These are phyloP conservation scores for Myxozyma sirexii DNA, from an alignment of 805 yeast species.

Conservation along the genomic window DNA sequence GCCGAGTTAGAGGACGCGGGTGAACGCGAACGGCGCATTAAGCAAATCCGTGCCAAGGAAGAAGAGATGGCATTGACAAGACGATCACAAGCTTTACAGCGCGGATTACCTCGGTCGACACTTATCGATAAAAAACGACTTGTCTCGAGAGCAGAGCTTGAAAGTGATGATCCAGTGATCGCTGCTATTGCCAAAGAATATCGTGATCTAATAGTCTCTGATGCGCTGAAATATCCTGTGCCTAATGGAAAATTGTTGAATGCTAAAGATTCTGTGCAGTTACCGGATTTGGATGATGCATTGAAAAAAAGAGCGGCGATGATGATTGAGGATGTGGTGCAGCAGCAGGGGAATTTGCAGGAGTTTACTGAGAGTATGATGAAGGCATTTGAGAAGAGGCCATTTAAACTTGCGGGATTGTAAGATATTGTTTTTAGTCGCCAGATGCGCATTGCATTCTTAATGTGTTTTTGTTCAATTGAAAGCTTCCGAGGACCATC, in stretches of 20 bases:
- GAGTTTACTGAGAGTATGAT: constrained; percentile 11
- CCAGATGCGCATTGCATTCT: not conserved
- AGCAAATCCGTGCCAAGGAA: constrained; percentile 30
- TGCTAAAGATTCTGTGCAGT: constrained; percentile 15
- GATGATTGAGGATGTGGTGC: constrained; percentile 28
- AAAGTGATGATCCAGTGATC: constrained; percentile 18
- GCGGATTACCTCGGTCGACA: constrained; percentile 45
- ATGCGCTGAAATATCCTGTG: constrained; percentile 37
- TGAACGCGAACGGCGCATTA: constrained; percentile 39
- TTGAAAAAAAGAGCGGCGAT: constrained; percentile 13
- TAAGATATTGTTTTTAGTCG: not conserved
- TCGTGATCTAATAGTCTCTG: constrained; percentile 37
- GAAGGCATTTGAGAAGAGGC: constrained; percentile 3
- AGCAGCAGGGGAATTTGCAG: constrained; percentile 10
- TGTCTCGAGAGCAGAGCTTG: constrained; percentile 3
- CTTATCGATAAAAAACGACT: constrained; percentile 15
- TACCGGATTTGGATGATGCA: constrained; percentile 37
- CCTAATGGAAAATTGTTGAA: constrained; percentile 9
- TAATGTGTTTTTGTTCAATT: not conserved
- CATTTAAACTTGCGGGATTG: constrained; percentile 23
- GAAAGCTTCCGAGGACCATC: not conserved
- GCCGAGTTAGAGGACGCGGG: constrained; percentile 37
- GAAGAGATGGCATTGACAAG: constrained; percentile 41
- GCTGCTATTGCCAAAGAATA: constrained; percentile 35
- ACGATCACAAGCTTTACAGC: constrained; percentile 53